Evolutionary conservation across 2,329 filamentous ascomycete genomes (phyloP), one percentile per base, ranked within the genome.

Genomic region (Ophiocordyceps polyrhachis-furcata): DNA sequence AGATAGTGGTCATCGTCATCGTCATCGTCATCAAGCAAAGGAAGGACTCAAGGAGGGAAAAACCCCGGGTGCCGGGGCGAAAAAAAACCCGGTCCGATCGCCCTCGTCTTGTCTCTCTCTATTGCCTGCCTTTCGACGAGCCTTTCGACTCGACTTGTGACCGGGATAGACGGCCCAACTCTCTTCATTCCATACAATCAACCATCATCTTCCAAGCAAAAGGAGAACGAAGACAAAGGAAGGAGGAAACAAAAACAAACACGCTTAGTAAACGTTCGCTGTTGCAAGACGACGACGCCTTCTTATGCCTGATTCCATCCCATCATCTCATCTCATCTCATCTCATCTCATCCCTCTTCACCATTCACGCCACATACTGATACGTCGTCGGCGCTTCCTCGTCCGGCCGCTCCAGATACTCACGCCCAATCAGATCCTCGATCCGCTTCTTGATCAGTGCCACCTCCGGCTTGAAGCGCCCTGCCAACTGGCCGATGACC

Each of bases 361-460:
- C n/a, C 43, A 35, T 20, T 40, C 38, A 88, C 23, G 83, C 83
- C 35, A 87, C 60, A 53, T 88, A 88, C 49, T 73, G 69, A 58
- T 88, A 88, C 12, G 71, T 71, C 31, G 81, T 73, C 6, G 74
- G 61, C 28, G 70, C 71, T n/a, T 67, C 71, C 11, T 77, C 78
- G 41, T 82, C 70, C 6, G 61, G 59, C 4, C 83, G 74, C 62
- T 87, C 83, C 19, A 89, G 66, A 51, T 88, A 89, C 56, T 89
- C 83, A 49, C 82, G 71, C 48, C 76, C 73, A 43, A 89, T 83
- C 43, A 89, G 65, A 49, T 79, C 79, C 58, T 88, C 83, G 47
- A 89, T 81, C n/a, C 79, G 76, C 58, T 76, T 80, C 69, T 89
- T 89, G 63, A 89, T 80, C 63, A 88, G 76, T 28, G 70, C 68